Conservation (phyloP, 306 rosid species). For the Malus orientalis region DNA sequence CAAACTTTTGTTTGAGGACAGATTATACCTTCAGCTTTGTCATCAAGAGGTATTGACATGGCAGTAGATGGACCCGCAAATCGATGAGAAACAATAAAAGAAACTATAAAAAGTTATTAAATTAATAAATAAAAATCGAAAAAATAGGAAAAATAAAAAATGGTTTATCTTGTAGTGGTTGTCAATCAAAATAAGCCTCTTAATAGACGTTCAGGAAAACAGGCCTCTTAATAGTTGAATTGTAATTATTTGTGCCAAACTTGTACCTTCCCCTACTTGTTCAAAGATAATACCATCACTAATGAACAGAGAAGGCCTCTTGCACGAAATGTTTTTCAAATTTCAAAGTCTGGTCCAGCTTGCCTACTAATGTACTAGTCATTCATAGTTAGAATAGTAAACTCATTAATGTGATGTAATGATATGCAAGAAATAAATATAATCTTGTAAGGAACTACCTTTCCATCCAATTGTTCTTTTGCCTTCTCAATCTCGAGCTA, state of each 20-base stretch:
- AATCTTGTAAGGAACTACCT: conserved; percentile 47
- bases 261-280: neutral
- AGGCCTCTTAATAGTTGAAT: neutral
- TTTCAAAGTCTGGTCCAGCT: neutral
- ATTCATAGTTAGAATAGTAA: neutral
- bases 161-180: too few species aligned
- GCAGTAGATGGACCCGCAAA: too few species aligned
- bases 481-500: conserved; percentile 79
- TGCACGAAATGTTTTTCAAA: neutral
- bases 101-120: too few species aligned
- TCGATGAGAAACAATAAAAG: too few species aligned
- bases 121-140: too few species aligned
- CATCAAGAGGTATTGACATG: too few species aligned
- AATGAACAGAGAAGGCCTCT: neutral
- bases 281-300: neutral
- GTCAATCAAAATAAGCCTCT: too few species aligned
- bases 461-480: conserved; percentile 59
- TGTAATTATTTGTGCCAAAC: neutral
- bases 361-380: neutral
- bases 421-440: conserved; percentile 6
- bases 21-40: too few species aligned
- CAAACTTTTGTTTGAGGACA: too few species aligned
- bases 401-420: neutral
- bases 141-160: too few species aligned
- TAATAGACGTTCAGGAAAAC: too few species aligned